phyloP scores from a whole-genome alignment of 192 early-diverging fungal species.

The Coemansia sp. region DNA sequence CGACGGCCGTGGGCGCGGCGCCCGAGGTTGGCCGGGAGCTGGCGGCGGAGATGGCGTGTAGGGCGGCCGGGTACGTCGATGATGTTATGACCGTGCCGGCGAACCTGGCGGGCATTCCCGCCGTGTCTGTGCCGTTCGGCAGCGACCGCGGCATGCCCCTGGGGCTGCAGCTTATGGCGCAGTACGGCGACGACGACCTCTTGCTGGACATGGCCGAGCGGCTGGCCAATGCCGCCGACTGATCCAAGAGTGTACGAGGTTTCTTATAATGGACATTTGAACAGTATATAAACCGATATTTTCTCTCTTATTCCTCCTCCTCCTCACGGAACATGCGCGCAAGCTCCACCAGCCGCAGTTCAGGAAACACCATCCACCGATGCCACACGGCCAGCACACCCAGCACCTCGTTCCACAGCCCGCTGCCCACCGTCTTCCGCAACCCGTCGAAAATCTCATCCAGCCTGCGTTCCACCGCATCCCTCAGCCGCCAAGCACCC shows the following conservation, averaged over 20 bases:
- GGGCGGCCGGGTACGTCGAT: constrained; percentile 66
- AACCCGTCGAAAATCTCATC: constrained; percentile 68
- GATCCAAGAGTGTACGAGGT: too few relatives aligned
- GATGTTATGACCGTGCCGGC: constrained; percentile 91
- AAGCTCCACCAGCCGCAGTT: constrained; percentile 14
- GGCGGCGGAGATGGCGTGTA: constrained; percentile 12
- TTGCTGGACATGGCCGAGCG: constrained; percentile 31
- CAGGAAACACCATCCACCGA: constrained; percentile 83
- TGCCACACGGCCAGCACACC: constrained; percentile 81
- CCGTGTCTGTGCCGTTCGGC: constrained; percentile 64
- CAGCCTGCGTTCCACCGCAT: constrained; percentile 61
- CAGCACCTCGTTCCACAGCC: constrained; percentile 45
- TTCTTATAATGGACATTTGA: too few relatives aligned
- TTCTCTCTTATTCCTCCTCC: too few relatives aligned
- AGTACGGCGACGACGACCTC: constrained; percentile 76
- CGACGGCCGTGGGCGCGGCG: constrained; percentile 72
- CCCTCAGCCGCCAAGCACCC: constrained; percentile 86
- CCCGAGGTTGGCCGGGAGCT: constrained; percentile 49
- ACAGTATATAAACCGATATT: not conserved
- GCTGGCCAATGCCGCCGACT: too few relatives aligned
- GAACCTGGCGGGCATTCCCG: constrained; percentile 79
- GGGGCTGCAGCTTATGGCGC: constrained; percentile 82
- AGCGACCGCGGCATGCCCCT: constrained; percentile 59
- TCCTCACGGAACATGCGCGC: not conserved
- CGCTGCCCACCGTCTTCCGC: constrained; percentile 3